Evolutionary conservation across 768 basidiomycete species (phyloP), one percentile per base, ranked within the genome.

Genomic region (Lactarius sp.): DNA sequence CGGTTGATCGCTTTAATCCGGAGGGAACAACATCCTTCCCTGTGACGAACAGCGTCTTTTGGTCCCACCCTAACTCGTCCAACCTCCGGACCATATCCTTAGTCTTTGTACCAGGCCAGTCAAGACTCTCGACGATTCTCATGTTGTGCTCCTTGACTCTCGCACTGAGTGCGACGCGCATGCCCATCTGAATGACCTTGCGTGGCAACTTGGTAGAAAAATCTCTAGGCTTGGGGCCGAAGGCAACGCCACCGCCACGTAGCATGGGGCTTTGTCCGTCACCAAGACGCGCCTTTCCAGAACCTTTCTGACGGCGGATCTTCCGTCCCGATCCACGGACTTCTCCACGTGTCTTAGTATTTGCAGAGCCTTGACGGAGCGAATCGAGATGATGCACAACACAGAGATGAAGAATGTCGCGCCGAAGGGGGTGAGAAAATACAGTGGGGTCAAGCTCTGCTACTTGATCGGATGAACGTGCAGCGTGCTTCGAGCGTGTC

Each of bases 321-420:
- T 99, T 99, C 70, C 81, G 78, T 9, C 93, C 93, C 2, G 94
- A 96, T 44, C 91, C 94, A 58, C 83, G 81, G 13, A 98, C 94
- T 75, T 98, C 93, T 27, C 83, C 85, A 60, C 97, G 88, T 37
- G 90, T 93, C 76, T 97, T 98, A 18, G 94, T 97, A 66, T 80
- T 87, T 27, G 92, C 94, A 13, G 90, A 88, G 34, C 96, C 96
- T 77, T 94, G 90, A n/a, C 96, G 87, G 16, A 94, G 81, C 20
- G 86, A 83, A 71, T 97, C 92, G 46, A 88, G 85, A 72, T 97
- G 83, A 70, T 96, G 92, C 6, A 89, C 83, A 39, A 94, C 87
- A 71, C 94, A 96, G 51, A 93, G 82, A 73, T 98, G 95, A 3
- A 98, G 83, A 66, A 99, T 90, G 74, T 98, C 95, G 22, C 86